These are phyloP conservation scores for Arabidopsis suecica DNA, from an alignment of 345 rosid genomes.

Conservation along the genomic window DNA sequence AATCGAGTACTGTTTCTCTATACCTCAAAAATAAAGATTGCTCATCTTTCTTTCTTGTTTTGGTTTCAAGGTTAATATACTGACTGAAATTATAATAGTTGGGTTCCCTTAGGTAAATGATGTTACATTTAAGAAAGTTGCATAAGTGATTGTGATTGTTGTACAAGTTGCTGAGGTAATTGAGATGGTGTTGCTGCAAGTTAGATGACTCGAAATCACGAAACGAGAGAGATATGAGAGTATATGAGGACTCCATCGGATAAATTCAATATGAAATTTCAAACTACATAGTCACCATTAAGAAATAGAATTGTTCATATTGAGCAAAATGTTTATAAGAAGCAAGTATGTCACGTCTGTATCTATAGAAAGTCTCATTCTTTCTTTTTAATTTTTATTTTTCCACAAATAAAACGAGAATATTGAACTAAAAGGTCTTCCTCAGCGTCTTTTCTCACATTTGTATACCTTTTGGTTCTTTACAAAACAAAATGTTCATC, in stretches of 20 bases:
- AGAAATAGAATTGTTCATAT: background rate
- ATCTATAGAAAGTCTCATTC: conserved; percentile 19
- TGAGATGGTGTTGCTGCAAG: too few relatives aligned
- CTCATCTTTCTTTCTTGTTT: too few relatives aligned
- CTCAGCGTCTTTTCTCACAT: conserved; percentile 12
- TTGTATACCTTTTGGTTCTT: conserved; percentile 28
- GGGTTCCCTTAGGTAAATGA: background rate
- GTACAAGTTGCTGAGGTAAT: background rate
- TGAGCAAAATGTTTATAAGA: background rate
- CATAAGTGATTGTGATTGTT: background rate
- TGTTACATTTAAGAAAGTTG: background rate
- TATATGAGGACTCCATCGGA: too few relatives aligned
- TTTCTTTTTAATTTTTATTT: background rate
- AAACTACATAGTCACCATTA: too few relatives aligned
- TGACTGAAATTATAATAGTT: too few relatives aligned
- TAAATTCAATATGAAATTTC: too few relatives aligned
- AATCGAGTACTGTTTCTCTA: too few relatives aligned
- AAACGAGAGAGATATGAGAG: too few relatives aligned
- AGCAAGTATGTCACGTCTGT: background rate
- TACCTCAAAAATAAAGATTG: too few relatives aligned
- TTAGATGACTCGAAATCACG: too few relatives aligned
- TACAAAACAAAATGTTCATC: conserved; percentile 25
- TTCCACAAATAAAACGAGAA: conserved; percentile 21
- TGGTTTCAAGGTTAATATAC: too few relatives aligned
- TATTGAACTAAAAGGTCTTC: background rate